These are phyloP conservation scores for Plectosphaerella cucumerina DNA, from an alignment of 2,329 filamentous ascomycete genomes.

Conservation along the genomic window DNA sequence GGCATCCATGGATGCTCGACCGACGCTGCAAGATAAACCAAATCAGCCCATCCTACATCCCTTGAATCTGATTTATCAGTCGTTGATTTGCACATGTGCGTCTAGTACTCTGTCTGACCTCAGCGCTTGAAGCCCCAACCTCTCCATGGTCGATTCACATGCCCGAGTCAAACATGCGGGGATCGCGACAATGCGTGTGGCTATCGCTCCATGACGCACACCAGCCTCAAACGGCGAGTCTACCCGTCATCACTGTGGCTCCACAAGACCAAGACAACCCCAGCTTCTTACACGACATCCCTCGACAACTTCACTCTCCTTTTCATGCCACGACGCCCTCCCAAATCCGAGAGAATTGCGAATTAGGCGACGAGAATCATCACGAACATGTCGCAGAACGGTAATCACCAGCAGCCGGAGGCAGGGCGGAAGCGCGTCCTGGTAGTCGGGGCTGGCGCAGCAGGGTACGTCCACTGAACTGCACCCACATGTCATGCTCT, in stretches of 20 bases:
- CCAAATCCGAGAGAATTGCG: too few relatives aligned
- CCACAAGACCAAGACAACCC: background rate
- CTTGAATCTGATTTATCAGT: too few relatives aligned
- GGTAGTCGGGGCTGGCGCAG: constrained; percentile 36
- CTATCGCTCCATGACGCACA: background rate
- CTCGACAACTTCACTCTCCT: background rate
- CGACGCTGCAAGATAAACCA: too few relatives aligned
- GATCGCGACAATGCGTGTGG: background rate
- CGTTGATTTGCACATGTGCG: too few relatives aligned
- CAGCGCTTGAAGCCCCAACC: background rate
- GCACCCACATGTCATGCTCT: background rate
- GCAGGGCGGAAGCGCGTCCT: constrained; percentile 26
- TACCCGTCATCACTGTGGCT: background rate
- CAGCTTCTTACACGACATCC: background rate
- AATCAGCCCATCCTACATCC: too few relatives aligned
- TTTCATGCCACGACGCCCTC: background rate
- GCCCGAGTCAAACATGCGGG: background rate
- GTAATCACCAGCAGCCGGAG: background rate
- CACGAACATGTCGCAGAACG: constrained; percentile 8
- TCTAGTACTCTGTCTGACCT: too few relatives aligned
- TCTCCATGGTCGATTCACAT: background rate
- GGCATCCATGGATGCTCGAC: too few relatives aligned
- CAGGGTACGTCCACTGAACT: constrained; percentile 21
- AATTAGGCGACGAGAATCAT: background rate
- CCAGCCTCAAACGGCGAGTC: background rate